A percentile compares a stretch with the other conserved stretches of the same genome.
Evolutionary conservation across 2,329 filamentous ascomycete genomes (phyloP).

Genomic region (Emergomyces africanus): DNA sequence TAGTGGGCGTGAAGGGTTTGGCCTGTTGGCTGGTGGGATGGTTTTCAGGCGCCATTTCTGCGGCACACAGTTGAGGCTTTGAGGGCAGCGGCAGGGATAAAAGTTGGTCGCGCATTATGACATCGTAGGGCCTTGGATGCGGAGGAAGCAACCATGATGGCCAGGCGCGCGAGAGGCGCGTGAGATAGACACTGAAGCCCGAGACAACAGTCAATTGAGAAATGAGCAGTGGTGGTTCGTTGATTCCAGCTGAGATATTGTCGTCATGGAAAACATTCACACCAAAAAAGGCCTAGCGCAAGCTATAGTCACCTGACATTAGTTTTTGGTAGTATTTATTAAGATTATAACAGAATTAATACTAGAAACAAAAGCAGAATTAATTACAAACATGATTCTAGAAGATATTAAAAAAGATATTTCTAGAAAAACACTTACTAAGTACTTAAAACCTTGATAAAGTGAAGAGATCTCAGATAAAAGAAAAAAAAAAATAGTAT

Average conservation of each 20-base stretch:
- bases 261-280: background rate
- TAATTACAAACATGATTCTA: too few relatives aligned
- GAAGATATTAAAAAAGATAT: too few relatives aligned
- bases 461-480: too few relatives aligned
- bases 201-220: background rate
- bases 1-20: constrained; percentile 54
- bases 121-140: constrained; percentile 28
- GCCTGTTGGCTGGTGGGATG: constrained; percentile 37
- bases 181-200: background rate
- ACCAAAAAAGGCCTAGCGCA: background rate
- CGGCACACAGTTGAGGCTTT: constrained; percentile 13
- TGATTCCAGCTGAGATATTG: background rate
- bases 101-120: constrained; percentile 33
- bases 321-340: too few relatives aligned
- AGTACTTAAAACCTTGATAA: too few relatives aligned
- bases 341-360: too few relatives aligned
- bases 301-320: too few relatives aligned
- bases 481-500: too few relatives aligned
- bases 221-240: background rate
- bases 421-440: too few relatives aligned
- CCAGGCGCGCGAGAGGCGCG: constrained; percentile 14
- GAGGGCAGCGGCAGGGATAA: constrained; percentile 18
- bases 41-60: constrained; percentile 40
- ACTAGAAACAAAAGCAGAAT: too few relatives aligned
- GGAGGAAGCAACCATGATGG: constrained; percentile 24